Base-by-base conservation (phyloP, 129 eudicot species). In the Pseudognaphalium luteoalbum region DNA sequence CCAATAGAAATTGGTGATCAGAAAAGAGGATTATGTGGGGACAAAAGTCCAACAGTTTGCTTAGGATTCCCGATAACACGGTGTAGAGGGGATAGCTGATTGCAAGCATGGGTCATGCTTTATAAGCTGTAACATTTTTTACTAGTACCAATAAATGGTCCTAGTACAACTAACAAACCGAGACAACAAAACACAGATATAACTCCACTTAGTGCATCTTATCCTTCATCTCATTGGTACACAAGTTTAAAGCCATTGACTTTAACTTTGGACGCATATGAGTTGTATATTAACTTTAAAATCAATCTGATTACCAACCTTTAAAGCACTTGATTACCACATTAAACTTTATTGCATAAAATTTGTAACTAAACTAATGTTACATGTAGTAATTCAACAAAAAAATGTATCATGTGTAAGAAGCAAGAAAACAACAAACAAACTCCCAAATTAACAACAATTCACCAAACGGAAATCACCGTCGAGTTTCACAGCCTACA, bases 1-100 rank as follows among this genome's bases (percentile, higher is more conserved):
- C 52, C 54, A 74, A 19, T 76, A 28, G 60, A 50, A 25, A 70
- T 51, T 62, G 66, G 34, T 51, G 17, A 66, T 66, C 67, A 30
- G 70, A 80, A 66, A 66, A 44, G 52, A 56, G 78, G 61, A 54
- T 73, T 73, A 60, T 42, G 74, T 80, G 63, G 79, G 78, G 79
- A 66, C 83, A 74, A 80, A n/a, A 34, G 32, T 30, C 80, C 70
- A 70, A 58, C n/a, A 58, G 12, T 69, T 74, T 74, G 84, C 84
- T 42, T 74, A 66, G 84, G 84, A 80, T 68, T 67, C 84, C 71
- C 1, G 37, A 63, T 21, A 66, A 72, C 8, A 72, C 8, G 34
- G 72, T 76, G 74, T 67, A 76, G 73, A 67, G 6, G 78, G 1
- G 78, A 61, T 74, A 29, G 22, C n/a, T 74, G 58, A 61, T 15